Base-by-base conservation (phyloP, 257 asterid species). In the Cynanchum wilfordii region DNA sequence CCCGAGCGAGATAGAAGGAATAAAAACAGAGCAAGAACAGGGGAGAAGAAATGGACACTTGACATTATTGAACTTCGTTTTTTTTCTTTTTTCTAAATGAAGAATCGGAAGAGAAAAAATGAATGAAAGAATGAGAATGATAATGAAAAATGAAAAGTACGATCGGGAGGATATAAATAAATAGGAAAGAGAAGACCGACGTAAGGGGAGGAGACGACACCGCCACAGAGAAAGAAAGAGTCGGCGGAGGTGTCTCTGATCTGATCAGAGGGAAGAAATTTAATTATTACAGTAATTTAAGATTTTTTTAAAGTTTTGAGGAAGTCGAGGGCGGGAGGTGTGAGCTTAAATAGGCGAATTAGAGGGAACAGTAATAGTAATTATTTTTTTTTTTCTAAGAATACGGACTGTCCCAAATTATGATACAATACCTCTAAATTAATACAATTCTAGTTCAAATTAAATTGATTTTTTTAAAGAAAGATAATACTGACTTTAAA, bases 1-100 rank as follows among this genome's bases (percentile, higher is more conserved):
- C 93, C 88, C 67, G 87, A 52, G 10, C 80, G 13, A 5, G 58
- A 70, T n/a, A 69, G 40, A n/a, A 81, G 1, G 69, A 74, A 79
- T 42, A 36, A 59, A 4, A 79, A 30, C 17, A 6, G 4, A 10
- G 73, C 11, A 17, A 78, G 33, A 1, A 63, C 17, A 4, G 55
- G 5, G 45, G 76, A 79, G 29, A 45, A 71, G 40, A 36, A 51
- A 40, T 19, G 54, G 40, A 45, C 1, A 56, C 25, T 17, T 20
- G 55, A 79, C 88, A 85, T 85, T 27, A 33, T 45, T 27, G 29
- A 40, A 15, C 17, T 49, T 38, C 36, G 15, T 9, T 22, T 20
- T n/a, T 51, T 51, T n/a, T 42, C 11, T 42, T 36, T 1, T 36
- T n/a, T n/a, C 1, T 8, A 51, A 51, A 51, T 51, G 0, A 17